Evolutionary conservation across 768 basidiomycete species (phyloP), one percentile per base, ranked within the genome.

Genomic region (Rhodotorula babjevae): DNA sequence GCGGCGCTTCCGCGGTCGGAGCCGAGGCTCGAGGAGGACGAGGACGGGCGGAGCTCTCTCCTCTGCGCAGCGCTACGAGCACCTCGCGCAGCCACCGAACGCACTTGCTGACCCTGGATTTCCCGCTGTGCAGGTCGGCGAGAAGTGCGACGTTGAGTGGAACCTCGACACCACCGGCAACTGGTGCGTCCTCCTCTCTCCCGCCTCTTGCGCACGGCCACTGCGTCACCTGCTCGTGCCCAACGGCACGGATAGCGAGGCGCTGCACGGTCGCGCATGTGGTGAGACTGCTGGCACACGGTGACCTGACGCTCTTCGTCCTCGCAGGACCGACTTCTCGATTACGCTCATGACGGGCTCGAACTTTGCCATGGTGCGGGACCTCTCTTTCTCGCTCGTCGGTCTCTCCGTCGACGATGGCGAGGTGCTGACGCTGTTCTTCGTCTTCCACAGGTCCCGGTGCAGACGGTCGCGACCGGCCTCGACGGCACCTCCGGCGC

Each of bases 401-500:
- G 4, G 5, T 36, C n/a, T 3, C 14, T 27, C n/a, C n/a, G 14
- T 4, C 53, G 23, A 25, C 11, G 10, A 9, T 8, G 49, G 6
- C 10, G 12, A 11, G 12, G 14, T 18, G 2, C 50, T 52, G 50
- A 52, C 50, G 25, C 4, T 29, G 50, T n/a, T 29, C n/a, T 3
- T 33, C n/a, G 14, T 33, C 56, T 2, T 23, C 4, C 25, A 18
- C 36, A 59, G 58, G 58, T 60, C 23, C 50, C 66, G 21, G 33
- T 72, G 23, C 49, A 53, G 49, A 61, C 52, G 36, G 65, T 72
- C 58, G 63, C 44, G 18, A 44, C 57, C 0, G 67, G 63, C 14
- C 11, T 72, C 21, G 71, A 72, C 47, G 71, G 71, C 23, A 72
- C 71, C 11, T 68, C n/a, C 14, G 71, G 74, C 23, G 47, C 58